phyloP scores from a whole-genome alignment of 768 basidiomycete genomes.

The Boletus rex-veris region DNA sequence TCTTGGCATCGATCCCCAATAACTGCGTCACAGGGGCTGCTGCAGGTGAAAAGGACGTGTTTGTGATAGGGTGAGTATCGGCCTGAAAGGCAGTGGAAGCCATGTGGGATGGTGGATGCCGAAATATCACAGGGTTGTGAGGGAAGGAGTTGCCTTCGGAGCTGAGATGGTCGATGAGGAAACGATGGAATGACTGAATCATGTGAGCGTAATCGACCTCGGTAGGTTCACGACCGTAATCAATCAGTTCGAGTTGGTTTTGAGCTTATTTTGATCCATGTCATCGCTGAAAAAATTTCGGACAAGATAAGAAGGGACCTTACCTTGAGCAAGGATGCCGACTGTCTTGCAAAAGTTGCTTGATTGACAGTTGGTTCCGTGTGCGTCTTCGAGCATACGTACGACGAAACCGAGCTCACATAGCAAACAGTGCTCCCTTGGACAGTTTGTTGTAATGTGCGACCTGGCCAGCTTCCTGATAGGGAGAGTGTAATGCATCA shows the following conservation, averaged over 20 bases:
- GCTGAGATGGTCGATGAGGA: slow-evolving; percentile 81
- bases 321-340: slow-evolving; percentile 83
- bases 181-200: slow-evolving; percentile 95
- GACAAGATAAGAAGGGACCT: slow-evolving; percentile 2
- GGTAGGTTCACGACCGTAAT: slow-evolving; percentile 75
- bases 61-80: slow-evolving; percentile 15
- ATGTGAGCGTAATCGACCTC: slow-evolving; percentile 79
- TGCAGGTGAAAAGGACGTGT: slow-evolving; percentile 30
- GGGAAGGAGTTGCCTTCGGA: slow-evolving; percentile 67
- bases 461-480: slow-evolving; percentile 83
- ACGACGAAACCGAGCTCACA: slow-evolving; percentile 95
- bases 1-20: slow-evolving; percentile 76
- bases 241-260: slow-evolving; percentile 84
- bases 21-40: slow-evolving; percentile 83
- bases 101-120: slow-evolving; percentile 15
- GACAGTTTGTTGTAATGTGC: slow-evolving; percentile 86
- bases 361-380: slow-evolving; percentile 91
- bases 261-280: slow-evolving; percentile 39
- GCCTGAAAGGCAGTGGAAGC: slow-evolving; percentile 12
- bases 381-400: slow-evolving; percentile 94
- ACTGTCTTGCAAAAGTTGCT: slow-evolving; percentile 97
- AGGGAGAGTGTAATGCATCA: slow-evolving; percentile 80
- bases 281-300: neutral
- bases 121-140: slow-evolving; percentile 54
- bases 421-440: slow-evolving; percentile 86